phyloP scores from a whole-genome alignment of 495 filamentous ascomycete genomes.

The Trichocladium antarcticum region DNA sequence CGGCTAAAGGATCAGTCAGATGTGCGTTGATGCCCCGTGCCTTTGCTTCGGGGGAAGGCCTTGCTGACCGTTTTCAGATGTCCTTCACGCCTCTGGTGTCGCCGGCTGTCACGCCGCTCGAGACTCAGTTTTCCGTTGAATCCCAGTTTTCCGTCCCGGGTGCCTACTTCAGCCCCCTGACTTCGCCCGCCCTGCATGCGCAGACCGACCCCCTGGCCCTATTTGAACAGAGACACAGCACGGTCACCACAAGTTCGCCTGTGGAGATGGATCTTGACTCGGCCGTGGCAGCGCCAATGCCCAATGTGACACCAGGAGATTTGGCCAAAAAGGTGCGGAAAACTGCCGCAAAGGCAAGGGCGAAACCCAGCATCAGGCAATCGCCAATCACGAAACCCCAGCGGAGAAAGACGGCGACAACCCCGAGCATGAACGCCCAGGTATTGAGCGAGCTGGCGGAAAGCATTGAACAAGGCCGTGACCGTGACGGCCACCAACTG shows the following conservation, averaged over 20 bases:
- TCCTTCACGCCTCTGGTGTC: constrained; percentile 91
- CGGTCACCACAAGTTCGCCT: constrained; percentile 33
- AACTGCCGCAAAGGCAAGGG: constrained; percentile 36
- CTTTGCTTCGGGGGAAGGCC: neutral
- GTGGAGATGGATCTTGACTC: constrained; percentile 37
- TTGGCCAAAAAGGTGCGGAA: constrained; percentile 40
- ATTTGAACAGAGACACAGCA: constrained; percentile 33
- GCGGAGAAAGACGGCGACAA: constrained; percentile 49
- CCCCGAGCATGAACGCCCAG: constrained; percentile 45
- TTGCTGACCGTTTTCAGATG: constrained; percentile 46
- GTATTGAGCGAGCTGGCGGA: constrained; percentile 43
- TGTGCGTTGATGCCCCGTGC: constrained; percentile 38
- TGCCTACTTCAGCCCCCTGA: constrained; percentile 90
- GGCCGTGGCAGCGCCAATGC: constrained; percentile 17
- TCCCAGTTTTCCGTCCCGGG: constrained; percentile 71
- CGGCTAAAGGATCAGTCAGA: constrained; percentile 65
- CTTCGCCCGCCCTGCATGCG: constrained; percentile 79
- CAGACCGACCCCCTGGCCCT: constrained; percentile 47
- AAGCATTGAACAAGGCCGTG: constrained; percentile 18
- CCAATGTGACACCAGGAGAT: constrained; percentile 27
- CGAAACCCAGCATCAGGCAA: constrained; percentile 50
- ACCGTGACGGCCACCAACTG: constrained; percentile 14
- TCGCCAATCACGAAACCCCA: constrained; percentile 80
- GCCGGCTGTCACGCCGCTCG: constrained; percentile 85
- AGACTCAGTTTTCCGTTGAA: constrained; percentile 65